Conservation (phyloP, 2,329 filamentous ascomycete genomes). For the Exserohilum rostratum region DNA sequence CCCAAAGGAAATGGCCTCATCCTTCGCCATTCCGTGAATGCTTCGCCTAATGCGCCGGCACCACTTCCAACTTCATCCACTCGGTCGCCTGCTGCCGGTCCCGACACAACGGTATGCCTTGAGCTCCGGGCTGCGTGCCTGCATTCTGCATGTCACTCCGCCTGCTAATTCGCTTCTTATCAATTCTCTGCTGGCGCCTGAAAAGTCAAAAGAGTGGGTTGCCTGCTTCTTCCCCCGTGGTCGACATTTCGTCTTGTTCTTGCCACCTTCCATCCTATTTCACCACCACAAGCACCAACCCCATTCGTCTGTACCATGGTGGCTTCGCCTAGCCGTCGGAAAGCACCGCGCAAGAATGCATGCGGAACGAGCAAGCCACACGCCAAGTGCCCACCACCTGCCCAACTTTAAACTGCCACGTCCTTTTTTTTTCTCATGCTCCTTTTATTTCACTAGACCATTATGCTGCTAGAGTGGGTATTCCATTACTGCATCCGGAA, state of each 20-base stretch:
- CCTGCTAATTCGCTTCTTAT: constrained; percentile 4
- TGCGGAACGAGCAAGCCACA: not conserved
- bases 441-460: not conserved
- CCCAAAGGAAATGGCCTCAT: not conserved
- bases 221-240: not conserved
- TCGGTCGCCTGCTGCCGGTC: constrained; percentile 12
- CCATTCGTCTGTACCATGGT: not conserved
- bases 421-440: not conserved
- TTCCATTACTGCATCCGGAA: too few species aligned
- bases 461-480: not conserved
- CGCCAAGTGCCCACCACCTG: not conserved
- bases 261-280: not conserved
- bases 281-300: not conserved
- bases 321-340: not conserved
- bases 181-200: not conserved
- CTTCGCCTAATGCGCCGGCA: constrained; percentile 8
- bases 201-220: not conserved
- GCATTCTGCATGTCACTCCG: constrained; percentile 16
- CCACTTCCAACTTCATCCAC: not conserved
- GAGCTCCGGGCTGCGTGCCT: constrained; percentile 16
- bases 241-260: not conserved
- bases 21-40: not conserved
- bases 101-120: constrained; percentile 17
- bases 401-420: not conserved
- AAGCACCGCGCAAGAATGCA: not conserved